Evolutionary conservation across 2,329 filamentous ascomycete genomes (phyloP).

Genomic region (Ampelomyces quisqualis): DNA sequence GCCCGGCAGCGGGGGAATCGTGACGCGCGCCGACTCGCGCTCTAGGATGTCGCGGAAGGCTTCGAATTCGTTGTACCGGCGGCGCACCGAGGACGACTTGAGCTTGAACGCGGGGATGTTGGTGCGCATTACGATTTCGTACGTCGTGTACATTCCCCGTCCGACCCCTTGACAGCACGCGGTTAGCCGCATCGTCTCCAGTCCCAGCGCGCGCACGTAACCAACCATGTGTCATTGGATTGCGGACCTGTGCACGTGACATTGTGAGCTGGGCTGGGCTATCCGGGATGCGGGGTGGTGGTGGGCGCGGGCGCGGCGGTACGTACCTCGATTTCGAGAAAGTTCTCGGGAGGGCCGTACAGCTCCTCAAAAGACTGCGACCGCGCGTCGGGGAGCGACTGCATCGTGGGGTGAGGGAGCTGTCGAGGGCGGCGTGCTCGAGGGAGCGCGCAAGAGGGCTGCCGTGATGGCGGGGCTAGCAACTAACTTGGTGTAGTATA

Average conservation of each 20-base stretch:
- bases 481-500: too few species aligned
- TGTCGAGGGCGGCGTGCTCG: slow-evolving; percentile 4
- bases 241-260: slow-evolving; percentile 68
- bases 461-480: slow-evolving; percentile 13
- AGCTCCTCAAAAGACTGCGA: slow-evolving; percentile 98
- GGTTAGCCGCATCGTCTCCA: too few species aligned
- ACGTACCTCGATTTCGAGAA: slow-evolving; percentile 90
- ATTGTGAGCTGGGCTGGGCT: slow-evolving; percentile 23
- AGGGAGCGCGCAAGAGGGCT: slow-evolving; percentile 5
- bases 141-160: slow-evolving; percentile 96
- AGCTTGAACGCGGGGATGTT: slow-evolving; percentile 99
- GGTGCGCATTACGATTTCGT: slow-evolving; percentile 95
- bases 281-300: slow-evolving; percentile 6
- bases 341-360: slow-evolving; percentile 97
- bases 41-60: slow-evolving; percentile 98
- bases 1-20: slow-evolving; percentile 90
- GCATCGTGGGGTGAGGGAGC: too few species aligned
- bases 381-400: slow-evolving; percentile 67
- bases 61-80: slow-evolving; percentile 97
- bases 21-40: slow-evolving; percentile 89
- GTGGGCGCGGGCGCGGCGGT: too few species aligned
- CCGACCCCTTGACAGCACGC: slow-evolving; percentile 77
- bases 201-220: too few species aligned
- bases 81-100: slow-evolving; percentile 76
- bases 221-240: slow-evolving; percentile 56